Conservation (phyloP, 1,139 yeast genomes). For the Tardiomyces depauwii region DNA sequence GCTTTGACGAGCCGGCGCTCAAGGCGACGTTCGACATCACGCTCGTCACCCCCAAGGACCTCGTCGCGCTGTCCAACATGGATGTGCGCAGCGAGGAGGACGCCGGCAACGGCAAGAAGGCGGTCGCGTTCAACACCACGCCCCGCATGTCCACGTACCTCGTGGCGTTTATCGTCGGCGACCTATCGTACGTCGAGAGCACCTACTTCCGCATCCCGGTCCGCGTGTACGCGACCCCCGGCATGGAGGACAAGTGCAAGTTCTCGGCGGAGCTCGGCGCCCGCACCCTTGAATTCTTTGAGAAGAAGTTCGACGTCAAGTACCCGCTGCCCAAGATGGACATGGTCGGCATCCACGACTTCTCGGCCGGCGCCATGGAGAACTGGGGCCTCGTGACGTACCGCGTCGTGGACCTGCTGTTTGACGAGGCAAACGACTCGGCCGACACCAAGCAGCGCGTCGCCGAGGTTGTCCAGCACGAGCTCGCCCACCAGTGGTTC, state of each 20-base stretch:
- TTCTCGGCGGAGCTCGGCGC: constrained; percentile 67
- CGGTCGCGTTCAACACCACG: constrained; percentile 45
- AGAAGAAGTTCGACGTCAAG: constrained; percentile 55
- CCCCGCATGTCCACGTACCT: constrained; percentile 75
- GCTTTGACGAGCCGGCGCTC: constrained; percentile 68
- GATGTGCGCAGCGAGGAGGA: constrained; percentile 39
- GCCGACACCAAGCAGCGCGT: constrained; percentile 64
- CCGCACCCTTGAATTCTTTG: constrained; percentile 62
- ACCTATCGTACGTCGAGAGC: constrained; percentile 60
- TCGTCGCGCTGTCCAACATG: constrained; percentile 68
- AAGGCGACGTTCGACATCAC: constrained; percentile 64
- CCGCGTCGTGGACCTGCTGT: constrained; percentile 65
- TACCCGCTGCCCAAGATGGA: constrained; percentile 80
- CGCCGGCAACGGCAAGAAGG: constrained; percentile 41
- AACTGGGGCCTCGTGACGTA: constrained; percentile 83
- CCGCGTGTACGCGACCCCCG: constrained; percentile 72
- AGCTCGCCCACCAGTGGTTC: constrained; percentile 90
- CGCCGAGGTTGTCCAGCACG: constrained; percentile 83
- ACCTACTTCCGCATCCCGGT: constrained; percentile 62
- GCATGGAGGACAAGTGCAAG: constrained; percentile 52
- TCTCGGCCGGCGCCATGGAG: constrained; percentile 87
- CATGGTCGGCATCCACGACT: constrained; percentile 72
- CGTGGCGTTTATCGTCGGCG: constrained; percentile 77
- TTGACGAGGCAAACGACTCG: constrained; percentile 55
- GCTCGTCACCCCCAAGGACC: constrained; percentile 41